Conservation (phyloP, 768 basidiomycete genomes). For the Suillus ampliporus region DNA sequence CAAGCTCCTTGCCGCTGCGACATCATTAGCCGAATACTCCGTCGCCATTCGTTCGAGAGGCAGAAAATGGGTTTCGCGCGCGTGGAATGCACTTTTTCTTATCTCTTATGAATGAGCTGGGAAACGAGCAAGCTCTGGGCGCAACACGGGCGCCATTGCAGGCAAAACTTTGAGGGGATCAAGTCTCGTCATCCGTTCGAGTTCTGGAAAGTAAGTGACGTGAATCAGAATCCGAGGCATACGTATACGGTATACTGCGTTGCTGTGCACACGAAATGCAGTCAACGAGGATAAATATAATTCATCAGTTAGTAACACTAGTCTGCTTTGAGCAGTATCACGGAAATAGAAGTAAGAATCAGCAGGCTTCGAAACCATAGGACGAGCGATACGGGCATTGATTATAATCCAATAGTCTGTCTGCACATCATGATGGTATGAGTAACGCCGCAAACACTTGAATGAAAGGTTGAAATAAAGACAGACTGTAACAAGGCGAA, state of each 20-base stretch:
- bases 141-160: background rate
- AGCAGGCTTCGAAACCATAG: background rate
- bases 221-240: background rate
- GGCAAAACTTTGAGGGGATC: background rate
- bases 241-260: background rate
- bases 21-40: background rate
- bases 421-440: background rate
- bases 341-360: background rate
- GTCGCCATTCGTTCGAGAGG: background rate
- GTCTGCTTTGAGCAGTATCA: background rate
- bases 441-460: background rate
- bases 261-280: too few species aligned
- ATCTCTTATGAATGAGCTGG: background rate
- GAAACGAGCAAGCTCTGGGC: background rate
- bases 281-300: too few species aligned
- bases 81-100: background rate
- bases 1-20: background rate
- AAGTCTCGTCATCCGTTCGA: background rate
- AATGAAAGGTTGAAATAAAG: conserved; percentile 6
- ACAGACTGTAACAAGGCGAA: conserved; percentile 1
- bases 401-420: conserved; percentile 2
- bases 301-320: too few species aligned
- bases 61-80: background rate
- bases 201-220: background rate
- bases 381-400: background rate